Evolutionary conservation across 257 asterid species (phyloP).

Genomic region (Buddleja alternifolia): DNA sequence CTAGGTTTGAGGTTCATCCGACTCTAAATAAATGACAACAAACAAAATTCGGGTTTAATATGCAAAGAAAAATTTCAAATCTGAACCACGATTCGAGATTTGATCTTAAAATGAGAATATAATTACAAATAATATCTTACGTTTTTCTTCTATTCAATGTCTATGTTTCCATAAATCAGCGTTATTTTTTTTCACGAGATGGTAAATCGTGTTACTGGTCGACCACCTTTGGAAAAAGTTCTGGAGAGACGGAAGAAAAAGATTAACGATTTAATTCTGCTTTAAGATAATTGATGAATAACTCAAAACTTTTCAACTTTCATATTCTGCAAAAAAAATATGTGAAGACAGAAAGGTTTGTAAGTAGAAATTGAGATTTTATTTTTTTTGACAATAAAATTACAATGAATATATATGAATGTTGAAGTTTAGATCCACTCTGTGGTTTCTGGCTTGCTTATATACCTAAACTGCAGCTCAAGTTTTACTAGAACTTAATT

Average conservation of each 20-base stretch:
- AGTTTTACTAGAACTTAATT: not conserved
- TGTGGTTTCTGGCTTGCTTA: not conserved
- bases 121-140: no score
- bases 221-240: constrained; percentile 86
- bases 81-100: no score
- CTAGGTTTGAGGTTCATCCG: no score
- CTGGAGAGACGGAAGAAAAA: constrained; percentile 68
- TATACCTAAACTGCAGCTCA: not conserved
- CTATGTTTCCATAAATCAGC: no score
- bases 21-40: no score
- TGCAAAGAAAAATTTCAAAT: no score
- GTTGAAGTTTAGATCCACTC: not conserved
- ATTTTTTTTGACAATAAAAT: not conserved
- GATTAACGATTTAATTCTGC: constrained; percentile 41
- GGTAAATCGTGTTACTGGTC: constrained; percentile 48
- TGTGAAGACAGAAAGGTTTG: constrained; percentile 69
- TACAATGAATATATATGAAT: not conserved
- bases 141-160: no score
- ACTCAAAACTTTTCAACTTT: not conserved
- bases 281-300: not conserved
- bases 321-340: constrained; percentile 44
- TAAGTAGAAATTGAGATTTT: constrained; percentile 60
- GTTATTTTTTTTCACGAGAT: not conserved
- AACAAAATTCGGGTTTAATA: no score
- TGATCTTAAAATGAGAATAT: no score